Conservation (phyloP, 768 basidiomycete genomes). For the Hygrophoropsis aurantiaca region DNA sequence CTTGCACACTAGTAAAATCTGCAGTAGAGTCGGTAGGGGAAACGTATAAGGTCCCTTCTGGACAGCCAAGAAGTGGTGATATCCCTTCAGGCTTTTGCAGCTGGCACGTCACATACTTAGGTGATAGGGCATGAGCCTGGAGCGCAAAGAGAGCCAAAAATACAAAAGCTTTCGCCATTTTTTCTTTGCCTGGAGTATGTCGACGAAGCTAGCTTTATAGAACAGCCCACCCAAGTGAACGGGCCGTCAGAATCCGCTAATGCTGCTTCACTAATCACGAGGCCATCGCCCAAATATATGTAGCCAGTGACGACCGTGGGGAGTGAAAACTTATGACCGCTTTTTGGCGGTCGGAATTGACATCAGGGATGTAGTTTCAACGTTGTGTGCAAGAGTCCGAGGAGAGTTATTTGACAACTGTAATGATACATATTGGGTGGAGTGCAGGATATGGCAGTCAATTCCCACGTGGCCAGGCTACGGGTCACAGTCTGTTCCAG, state of each 20-base stretch:
- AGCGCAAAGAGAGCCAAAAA: not conserved
- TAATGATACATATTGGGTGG: no score
- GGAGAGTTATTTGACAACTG: no score
- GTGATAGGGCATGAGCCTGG: constrained; percentile 37
- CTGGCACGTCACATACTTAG: constrained; percentile 47
- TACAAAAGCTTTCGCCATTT: not conserved
- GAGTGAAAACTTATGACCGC: no score
- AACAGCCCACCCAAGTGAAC: not conserved
- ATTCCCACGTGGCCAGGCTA: no score
- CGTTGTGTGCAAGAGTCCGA: no score
- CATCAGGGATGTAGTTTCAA: no score
- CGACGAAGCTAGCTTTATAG: not conserved
- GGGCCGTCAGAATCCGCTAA: not conserved
- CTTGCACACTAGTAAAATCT: constrained; percentile 21
- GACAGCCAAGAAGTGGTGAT: constrained; percentile 51
- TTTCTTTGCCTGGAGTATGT: no score
- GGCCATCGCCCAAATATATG: not conserved
- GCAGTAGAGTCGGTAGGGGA: constrained; percentile 29
- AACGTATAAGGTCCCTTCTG: constrained; percentile 35
- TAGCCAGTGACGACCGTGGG: no score
- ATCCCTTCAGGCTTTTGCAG: constrained; percentile 38
- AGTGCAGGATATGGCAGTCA: no score
- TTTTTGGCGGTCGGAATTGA: no score
- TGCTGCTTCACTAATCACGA: not conserved
- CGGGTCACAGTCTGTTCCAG: no score